These are phyloP conservation scores for Trichoderma asperellum DNA, from an alignment of 2,329 filamentous ascomycete genomes.

Conservation along the genomic window DNA sequence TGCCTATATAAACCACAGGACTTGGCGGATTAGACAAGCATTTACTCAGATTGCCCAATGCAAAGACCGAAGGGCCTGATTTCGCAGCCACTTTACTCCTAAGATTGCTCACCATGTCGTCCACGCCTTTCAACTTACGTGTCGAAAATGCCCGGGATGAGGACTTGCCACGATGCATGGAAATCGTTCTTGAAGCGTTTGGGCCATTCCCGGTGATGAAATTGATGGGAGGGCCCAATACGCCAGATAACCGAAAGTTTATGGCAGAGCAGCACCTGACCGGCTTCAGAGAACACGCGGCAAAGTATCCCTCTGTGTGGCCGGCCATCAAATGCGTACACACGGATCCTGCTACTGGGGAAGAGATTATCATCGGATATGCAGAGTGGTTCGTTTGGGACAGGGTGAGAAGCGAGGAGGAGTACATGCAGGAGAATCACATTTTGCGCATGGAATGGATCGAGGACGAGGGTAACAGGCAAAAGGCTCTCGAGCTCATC, in stretches of 20 bases:
- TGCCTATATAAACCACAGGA: not conserved
- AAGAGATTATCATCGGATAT: slow-evolving; percentile 27
- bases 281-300: slow-evolving; percentile 14
- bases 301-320: slow-evolving; percentile 20
- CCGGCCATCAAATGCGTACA: slow-evolving; percentile 27
- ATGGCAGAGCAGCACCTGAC: slow-evolving; percentile 10
- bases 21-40: not conserved
- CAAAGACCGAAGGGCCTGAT: not conserved
- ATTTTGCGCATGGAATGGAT: slow-evolving; percentile 16
- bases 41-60: not conserved
- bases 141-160: slow-evolving; percentile 26
- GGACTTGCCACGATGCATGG: slow-evolving; percentile 29
- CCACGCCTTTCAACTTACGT: not conserved
- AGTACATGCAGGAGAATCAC: slow-evolving; percentile 8
- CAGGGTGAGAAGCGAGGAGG: slow-evolving; percentile 17
- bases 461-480: not conserved
- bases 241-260: slow-evolving; percentile 11
- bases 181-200: slow-evolving; percentile 24
- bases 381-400: slow-evolving; percentile 29
- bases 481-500: not conserved
- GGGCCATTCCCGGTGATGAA: slow-evolving; percentile 9
- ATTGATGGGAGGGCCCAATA: slow-evolving; percentile 12
- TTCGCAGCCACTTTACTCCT: not conserved
- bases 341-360: slow-evolving; percentile 3
- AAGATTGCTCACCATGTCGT: not conserved